Base-by-base conservation (phyloP, 2,329 filamentous ascomycete genomes). In the Rhynchosporium agropyri region DNA sequence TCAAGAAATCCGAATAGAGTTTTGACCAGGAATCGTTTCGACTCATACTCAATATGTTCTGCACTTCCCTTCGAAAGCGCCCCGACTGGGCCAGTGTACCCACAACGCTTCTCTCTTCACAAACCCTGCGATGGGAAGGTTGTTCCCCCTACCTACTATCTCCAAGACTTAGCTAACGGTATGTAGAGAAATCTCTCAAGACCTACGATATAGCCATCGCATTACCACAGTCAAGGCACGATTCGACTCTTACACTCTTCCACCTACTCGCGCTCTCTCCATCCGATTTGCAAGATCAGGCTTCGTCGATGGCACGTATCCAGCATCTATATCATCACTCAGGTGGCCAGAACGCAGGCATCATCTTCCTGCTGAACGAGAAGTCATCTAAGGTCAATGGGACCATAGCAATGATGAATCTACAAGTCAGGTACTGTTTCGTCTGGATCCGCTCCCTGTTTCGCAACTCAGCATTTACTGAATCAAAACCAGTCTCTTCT, bases 101-200 rank as follows among this genome's bases (percentile, higher is more conserved):
- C 46, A 57, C 63, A n/a, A 67, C 46, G 29, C 67, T 75, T 9
- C 65, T 74, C 0, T 53, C 65, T 13, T 60, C 60, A 15, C 57
- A 70, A 46, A 29, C 56, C 45, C 67, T 68, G 54, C 69, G 61
- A 72, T 75, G 73, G 73, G 59, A 66, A 72, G 74, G 74, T 74
- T 48, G 56, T 61, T 46, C 31, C 26, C 5, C 29, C 20, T 29
- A 51, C 33, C 36, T 28, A 38, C 26, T 33, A 9, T 20, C 3
- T 33, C 13, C 36, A 12, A 4, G 42, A n/a, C n/a, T 10, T n/a
- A 57, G 59, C 48, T 63, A 66, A 43, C 38, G 28, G 20, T 28
- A 0, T n/a, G 8, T 46, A 74, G 71, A 75, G 61, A 56, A 57
- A 31, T 53, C 40, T 1, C 65, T 74, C 40, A 63, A 69, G 10